Percentiles rank a stretch among this genome's conserved stretches.
Conservation (phyloP, 2,329 filamentous ascomycete species). For the Cercospora beticola region DNA sequence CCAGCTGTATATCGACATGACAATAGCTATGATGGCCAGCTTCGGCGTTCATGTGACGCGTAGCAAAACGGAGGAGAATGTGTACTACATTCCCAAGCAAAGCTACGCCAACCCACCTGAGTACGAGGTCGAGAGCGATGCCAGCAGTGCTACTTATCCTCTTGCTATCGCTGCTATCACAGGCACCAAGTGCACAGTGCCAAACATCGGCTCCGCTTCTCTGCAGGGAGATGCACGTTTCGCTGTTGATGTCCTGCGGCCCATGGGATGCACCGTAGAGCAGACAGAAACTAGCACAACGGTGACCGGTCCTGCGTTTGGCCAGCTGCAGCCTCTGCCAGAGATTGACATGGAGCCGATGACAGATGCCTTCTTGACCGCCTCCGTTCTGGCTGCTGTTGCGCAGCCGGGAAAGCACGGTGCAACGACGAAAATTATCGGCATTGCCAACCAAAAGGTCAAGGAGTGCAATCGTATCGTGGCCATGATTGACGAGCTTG, state of each 20-base stretch:
- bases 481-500: constrained; percentile 92
- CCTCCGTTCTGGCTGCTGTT: constrained; percentile 87
- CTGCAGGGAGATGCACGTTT: constrained; percentile 94
- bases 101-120: constrained; percentile 78
- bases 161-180: constrained; percentile 92
- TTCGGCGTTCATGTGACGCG: constrained; percentile 81
- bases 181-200: constrained; percentile 90
- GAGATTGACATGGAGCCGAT: constrained; percentile 98
- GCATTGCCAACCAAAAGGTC: constrained; percentile 95
- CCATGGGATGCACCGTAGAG: constrained; percentile 90
- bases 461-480: constrained; percentile 97
- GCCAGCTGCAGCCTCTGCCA: constrained; percentile 69
- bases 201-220: constrained; percentile 90
- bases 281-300: constrained; percentile 86
- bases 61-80: constrained; percentile 77
- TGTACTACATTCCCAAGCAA: constrained; percentile 88
- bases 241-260: constrained; percentile 80
- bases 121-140: constrained; percentile 94
- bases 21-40: constrained; percentile 91
- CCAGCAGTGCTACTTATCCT: constrained; percentile 95
- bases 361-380: constrained; percentile 97
- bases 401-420: constrained; percentile 65
- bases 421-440: constrained; percentile 76
- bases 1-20: constrained; percentile 98
- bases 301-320: constrained; percentile 79